Evolutionary conservation across 2,329 filamentous ascomycete genomes (phyloP), one percentile per base, ranked within the genome.

Genomic region (Gliomastix tumulicola): DNA sequence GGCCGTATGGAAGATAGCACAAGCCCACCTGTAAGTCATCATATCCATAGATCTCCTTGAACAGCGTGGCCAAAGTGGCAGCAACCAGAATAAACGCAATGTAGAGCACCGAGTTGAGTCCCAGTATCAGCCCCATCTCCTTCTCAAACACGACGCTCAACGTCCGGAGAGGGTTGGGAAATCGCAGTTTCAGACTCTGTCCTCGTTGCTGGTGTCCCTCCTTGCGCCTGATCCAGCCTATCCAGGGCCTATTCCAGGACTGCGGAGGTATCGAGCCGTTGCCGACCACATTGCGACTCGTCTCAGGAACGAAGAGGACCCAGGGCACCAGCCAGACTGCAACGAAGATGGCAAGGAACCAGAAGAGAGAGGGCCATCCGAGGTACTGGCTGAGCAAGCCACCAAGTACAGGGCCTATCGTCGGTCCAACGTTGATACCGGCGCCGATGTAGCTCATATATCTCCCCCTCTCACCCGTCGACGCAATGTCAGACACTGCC

Each of bases 401-500:
- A 12, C 82, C 81, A 4, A 85, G 60, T 2, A 82, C 68, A 0
- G 82, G 79, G 0, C 75, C 69, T 5, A 28, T 3, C 17, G 72
- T 59, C 4, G 71, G 69, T 0, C 69, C 71, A 21, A 84, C 49
- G 4, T 79, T 75, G 37, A 73, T 63, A 13, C 73, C 78, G 5
- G 67, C 68, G 21, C 69, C 72, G n/a, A 79, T 74, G 41, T 79
- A 71, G 35, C 76, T 83, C 63, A 89, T 81, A 50, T 84, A 89
- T 38, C 71, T 74, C 4, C 85, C 86, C 46, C 86, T 66, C 54
- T 90, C 82, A 0, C 74, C 69, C 32, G 73, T 78, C 1, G 81
- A 77, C 0, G 79, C 71, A 6, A 88, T 69, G 48, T 92, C 86
- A 1, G 82, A 79, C 12, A 89, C 74, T 3, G 88, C 76, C 3